Percentiles rank a stretch among this genome's conserved stretches.
phyloP scores from a whole-genome alignment of 805 yeast species.

The Lachancea lanzarotensis region DNA sequence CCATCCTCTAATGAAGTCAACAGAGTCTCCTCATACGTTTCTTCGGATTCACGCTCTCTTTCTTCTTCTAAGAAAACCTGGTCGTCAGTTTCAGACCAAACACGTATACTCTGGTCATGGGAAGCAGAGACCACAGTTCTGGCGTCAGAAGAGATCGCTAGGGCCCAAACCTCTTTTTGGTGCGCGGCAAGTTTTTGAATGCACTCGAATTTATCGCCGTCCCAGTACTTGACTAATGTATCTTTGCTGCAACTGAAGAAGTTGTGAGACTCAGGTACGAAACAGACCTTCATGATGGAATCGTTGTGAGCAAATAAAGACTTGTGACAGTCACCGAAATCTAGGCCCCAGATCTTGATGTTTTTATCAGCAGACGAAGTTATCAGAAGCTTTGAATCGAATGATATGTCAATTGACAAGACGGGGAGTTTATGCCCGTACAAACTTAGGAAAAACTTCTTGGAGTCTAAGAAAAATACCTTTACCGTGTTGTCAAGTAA shows the following conservation, averaged over 20 bases:
- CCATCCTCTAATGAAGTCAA: conserved; percentile 63
- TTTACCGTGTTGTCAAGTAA: conserved; percentile 92
- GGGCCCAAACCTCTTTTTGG: conserved; percentile 89
- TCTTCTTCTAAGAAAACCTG: conserved; percentile 97
- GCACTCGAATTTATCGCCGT: conserved; percentile 93
- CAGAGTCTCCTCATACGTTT: conserved; percentile 75
- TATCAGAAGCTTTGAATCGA: conserved; percentile 78
- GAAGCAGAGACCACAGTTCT: conserved; percentile 70
- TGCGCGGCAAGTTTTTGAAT: conserved; percentile 83
- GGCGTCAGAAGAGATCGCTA: conserved; percentile 72
- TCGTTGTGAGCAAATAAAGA: conserved; percentile 97
- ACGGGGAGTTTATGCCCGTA: conserved; percentile 98
- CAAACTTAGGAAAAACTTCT: conserved; percentile 80
- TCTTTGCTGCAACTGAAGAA: conserved; percentile 90
- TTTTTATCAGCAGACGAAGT: conserved; percentile 97
- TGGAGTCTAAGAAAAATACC: conserved; percentile 78
- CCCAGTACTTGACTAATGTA: conserved; percentile 91
- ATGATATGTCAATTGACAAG: conserved; percentile 82
- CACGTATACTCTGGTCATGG: conserved; percentile 87
- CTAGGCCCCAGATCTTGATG: conserved; percentile 96
- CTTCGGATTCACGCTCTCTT: conserved; percentile 91
- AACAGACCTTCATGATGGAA: conserved; percentile 81
- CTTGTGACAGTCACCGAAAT: conserved; percentile 97
- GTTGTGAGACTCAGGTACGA: conserved; percentile 79
- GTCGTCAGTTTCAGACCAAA: conserved; percentile 93